Evolutionary conservation across 371 early-diverging fungal species (phyloP).

Genomic region (Rhizopus sp.): DNA sequence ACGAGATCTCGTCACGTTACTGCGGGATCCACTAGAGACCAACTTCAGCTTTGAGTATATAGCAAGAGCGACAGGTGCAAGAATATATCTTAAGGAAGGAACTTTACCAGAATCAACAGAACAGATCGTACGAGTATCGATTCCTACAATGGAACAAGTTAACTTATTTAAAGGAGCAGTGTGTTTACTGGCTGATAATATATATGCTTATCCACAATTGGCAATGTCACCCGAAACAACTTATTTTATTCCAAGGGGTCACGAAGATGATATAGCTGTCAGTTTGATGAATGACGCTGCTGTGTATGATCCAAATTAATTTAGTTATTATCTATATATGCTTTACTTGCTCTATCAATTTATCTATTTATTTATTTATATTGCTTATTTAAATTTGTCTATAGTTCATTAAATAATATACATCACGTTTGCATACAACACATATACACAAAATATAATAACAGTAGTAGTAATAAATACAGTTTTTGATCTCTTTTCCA

Average conservation of each 20-base stretch:
- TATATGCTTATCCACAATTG: not conserved
- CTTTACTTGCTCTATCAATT: too few species aligned
- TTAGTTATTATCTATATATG: not conserved
- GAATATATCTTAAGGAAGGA: not conserved
- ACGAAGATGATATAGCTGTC: not conserved
- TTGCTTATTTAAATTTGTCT: too few species aligned
- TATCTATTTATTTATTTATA: too few species aligned
- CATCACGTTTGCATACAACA: too few species aligned
- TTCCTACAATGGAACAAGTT: not conserved
- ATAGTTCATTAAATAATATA: too few species aligned
- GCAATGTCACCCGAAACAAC: not conserved
- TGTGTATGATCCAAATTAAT: not conserved
- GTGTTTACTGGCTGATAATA: not conserved
- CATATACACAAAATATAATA: too few species aligned
- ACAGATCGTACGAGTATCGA: not conserved
- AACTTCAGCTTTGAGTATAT: constrained; percentile 2
- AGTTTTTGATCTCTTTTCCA: too few species aligned
- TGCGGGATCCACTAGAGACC: not conserved
- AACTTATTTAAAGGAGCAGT: not conserved
- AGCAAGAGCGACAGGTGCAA: not conserved
- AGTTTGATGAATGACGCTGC: not conserved
- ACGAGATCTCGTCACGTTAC: not conserved
- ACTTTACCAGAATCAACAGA: not conserved
- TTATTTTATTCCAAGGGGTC: not conserved
- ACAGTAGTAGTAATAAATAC: too few species aligned